A percentile compares a stretch with the other conserved stretches of the same genome.
Evolutionary conservation across 1,284 basidiomycete species (phyloP).

Genomic region (Veloporphyrellus conicus): DNA sequence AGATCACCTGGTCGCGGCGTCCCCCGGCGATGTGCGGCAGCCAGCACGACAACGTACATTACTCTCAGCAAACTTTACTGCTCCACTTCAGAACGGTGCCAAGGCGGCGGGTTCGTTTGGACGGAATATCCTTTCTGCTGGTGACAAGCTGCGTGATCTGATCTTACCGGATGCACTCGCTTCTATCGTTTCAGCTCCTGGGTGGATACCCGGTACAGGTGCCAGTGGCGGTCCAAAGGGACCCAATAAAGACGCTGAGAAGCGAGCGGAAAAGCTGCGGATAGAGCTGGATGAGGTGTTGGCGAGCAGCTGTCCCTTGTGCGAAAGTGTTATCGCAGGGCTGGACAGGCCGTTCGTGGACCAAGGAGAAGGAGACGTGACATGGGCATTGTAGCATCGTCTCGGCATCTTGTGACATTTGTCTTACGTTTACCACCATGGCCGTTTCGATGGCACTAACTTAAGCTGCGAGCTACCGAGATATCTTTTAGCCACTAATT

Average conservation of each 20-base stretch:
- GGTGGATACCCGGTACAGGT: conserved; percentile 64
- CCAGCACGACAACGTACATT: conserved; percentile 57
- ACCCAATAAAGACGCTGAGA: conserved; percentile 50
- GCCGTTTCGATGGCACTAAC: too few species aligned
- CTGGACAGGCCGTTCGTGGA: conserved; percentile 84
- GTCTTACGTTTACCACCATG: neutral
- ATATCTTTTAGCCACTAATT: conserved; percentile 54
- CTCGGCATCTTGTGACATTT: neutral
- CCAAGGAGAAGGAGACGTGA: conserved; percentile 75
- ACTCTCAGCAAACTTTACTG: conserved; percentile 67
- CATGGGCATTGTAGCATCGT: conserved; percentile 66
- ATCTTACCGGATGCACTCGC: conserved; percentile 90
- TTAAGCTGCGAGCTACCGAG: neutral
- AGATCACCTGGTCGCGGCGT: conserved; percentile 36
- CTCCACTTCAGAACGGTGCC: conserved; percentile 55
- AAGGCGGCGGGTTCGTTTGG: conserved; percentile 63
- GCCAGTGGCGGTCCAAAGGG: conserved; percentile 42
- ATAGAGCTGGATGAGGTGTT: conserved; percentile 84
- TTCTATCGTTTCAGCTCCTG: conserved; percentile 59
- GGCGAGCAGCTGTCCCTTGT: conserved; percentile 83
- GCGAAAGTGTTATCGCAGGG: conserved; percentile 81
- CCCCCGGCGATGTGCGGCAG: conserved; percentile 39
- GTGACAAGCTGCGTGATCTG: conserved; percentile 83
- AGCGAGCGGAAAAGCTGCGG: conserved; percentile 65
- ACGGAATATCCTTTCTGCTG: conserved; percentile 80